Evolutionary conservation across 768 basidiomycete species (phyloP), one percentile per base, ranked within the genome.

Genomic region (Heimioporus sp.): DNA sequence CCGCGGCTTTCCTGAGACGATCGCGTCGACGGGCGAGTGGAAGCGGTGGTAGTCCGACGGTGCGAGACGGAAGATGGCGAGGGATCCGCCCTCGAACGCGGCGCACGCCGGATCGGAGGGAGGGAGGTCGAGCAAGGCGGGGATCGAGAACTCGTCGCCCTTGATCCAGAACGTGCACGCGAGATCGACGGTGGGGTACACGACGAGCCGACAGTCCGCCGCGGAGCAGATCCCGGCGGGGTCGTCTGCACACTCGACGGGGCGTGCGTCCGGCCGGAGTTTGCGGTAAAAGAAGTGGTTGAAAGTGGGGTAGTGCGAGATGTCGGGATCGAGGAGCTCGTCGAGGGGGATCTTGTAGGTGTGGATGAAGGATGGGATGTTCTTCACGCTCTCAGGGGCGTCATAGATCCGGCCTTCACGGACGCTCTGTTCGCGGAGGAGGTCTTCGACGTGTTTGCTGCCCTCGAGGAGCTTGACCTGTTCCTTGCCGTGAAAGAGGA

Each of bases 11-110:
- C 75, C 69, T 2, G 43, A 21, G 17, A 85, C 65, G 11, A 72
- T 76, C 35, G 76, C 83, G 48, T 85, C 83, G 24, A 86, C 71
- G 13, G 87, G 86, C 32, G 79, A 79, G 56, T 90, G 88, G 76
- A 87, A 90, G 13, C 89, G 81, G 63, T 92, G 90, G 59, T 91
- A 91, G 63, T 92, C 90, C 10, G 83, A 78, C 0, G 89, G 91
- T 0, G 91, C 89, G 16, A 92, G 80, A 46, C 90, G 76, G 67
- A 87, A 86, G 51, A 87, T 81, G 0, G 86, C 86, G 2, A 91
- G 62, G 20, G 80, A 74, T 0, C 75, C 70, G 20, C 73, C 72
- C 9, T 71, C 60, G 47, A 83, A 80, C n/a, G 58, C 52, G 20
- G 64, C 53, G 3, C 77, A 73, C 24, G 69, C 54, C 1, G 79